Conservation (phyloP, 2,329 filamentous ascomycete genomes). For the Aureobasidium vineae region DNA sequence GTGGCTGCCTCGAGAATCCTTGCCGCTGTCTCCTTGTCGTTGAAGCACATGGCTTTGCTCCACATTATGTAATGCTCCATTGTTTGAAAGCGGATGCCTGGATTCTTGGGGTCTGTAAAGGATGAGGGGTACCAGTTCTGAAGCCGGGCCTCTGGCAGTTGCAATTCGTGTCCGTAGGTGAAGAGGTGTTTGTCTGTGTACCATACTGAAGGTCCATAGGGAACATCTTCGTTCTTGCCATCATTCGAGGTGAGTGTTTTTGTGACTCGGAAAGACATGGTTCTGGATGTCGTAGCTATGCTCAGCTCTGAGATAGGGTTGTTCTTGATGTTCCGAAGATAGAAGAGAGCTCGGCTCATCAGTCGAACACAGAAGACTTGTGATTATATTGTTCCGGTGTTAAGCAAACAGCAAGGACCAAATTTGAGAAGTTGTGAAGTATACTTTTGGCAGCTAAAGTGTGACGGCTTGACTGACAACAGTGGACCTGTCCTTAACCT, state of each 20-base stretch:
- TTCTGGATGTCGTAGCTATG: not conserved
- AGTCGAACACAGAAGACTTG: not conserved
- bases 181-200: constrained; percentile 32
- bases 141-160: constrained; percentile 31
- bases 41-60: constrained; percentile 39
- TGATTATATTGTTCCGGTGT: not conserved
- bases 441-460: not conserved
- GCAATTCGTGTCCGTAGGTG: constrained; percentile 32
- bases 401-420: not conserved
- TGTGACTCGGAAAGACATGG: constrained; percentile 9
- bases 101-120: constrained; percentile 28
- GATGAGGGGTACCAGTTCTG: constrained; percentile 33
- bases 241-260: constrained; percentile 17
- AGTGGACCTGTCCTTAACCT: not conserved
- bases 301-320: not conserved
- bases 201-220: constrained; percentile 22
- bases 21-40: constrained; percentile 34
- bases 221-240: not conserved
- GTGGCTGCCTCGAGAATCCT: constrained; percentile 33
- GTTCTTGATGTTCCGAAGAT: not conserved
- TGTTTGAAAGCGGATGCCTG: constrained; percentile 29
- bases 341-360: not conserved
- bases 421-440: not conserved
- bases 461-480: constrained; percentile 16
- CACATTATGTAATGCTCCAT: constrained; percentile 41